Percentiles rank a stretch among this genome's conserved stretches.
Evolutionary conservation across 805 yeast species (phyloP).

Genomic region (Brettanomyces nanus): DNA sequence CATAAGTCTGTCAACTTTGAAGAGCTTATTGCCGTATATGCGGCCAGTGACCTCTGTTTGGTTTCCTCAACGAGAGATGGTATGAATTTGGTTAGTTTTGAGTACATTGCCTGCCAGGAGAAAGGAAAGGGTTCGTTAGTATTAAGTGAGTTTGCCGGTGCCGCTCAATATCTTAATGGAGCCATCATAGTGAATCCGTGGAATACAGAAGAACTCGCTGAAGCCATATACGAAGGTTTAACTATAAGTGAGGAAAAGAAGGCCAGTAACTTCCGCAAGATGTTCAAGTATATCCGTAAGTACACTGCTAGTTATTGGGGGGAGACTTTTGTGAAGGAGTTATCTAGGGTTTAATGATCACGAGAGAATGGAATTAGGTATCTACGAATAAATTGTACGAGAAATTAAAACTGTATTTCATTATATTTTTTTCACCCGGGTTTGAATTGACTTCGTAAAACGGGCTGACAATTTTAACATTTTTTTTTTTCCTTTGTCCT

Average conservation of each 20-base stretch:
- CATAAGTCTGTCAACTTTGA: constrained; percentile 88
- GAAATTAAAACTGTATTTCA: too few relatives aligned
- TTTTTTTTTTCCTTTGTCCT: too few relatives aligned
- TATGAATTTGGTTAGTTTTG: constrained; percentile 94
- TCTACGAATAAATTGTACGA: too few relatives aligned
- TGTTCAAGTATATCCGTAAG: constrained; percentile 82
- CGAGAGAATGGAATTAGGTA: too few relatives aligned
- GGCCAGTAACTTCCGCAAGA: constrained; percentile 67
- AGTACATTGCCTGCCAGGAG: constrained; percentile 89
- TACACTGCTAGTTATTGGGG: constrained; percentile 98
- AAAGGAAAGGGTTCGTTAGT: constrained; percentile 80
- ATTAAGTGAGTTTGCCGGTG: constrained; percentile 94
- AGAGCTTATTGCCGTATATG: constrained; percentile 82
- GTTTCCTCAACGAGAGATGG: constrained; percentile 97
- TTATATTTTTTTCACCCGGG: too few relatives aligned
- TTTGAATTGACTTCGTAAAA: too few relatives aligned
- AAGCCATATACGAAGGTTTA: constrained; percentile 77
- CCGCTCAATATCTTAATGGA: constrained; percentile 97
- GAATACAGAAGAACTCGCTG: constrained; percentile 92
- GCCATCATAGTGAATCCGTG: constrained; percentile 93
- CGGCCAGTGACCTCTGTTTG: constrained; percentile 80
- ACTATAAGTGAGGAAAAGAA: constrained; percentile 80
- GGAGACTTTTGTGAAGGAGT: constrained; percentile 85
- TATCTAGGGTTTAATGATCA: constrained; percentile 28
- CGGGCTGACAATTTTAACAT: too few relatives aligned